Evolutionary conservation across 768 basidiomycete species (phyloP).

Genomic region (Tephrocybe sp.): DNA sequence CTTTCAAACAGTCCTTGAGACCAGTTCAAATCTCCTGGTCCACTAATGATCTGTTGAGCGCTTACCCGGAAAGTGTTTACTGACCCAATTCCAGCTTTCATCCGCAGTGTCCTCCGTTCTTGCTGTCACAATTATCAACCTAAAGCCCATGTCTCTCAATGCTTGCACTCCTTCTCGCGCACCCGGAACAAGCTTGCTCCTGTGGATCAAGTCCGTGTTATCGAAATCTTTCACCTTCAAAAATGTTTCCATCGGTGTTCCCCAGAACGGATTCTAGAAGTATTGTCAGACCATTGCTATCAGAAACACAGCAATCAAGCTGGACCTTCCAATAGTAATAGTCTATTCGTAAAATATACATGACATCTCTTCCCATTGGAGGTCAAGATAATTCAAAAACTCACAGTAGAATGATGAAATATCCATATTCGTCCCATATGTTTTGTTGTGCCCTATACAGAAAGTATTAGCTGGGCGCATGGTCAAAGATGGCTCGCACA

Average conservation of each 20-base stretch:
- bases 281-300: background rate
- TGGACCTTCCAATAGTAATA: slow-evolving; percentile 76
- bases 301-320: background rate
- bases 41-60: background rate
- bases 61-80: slow-evolving; percentile 61
- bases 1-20: slow-evolving; percentile 47
- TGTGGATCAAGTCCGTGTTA: slow-evolving; percentile 42
- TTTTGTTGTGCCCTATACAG: slow-evolving; percentile 61
- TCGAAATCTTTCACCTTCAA: slow-evolving; percentile 61
- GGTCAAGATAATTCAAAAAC: slow-evolving; percentile 21
- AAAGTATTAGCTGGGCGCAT: background rate
- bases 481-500: slow-evolving; percentile 37
- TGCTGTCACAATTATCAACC: slow-evolving; percentile 76
- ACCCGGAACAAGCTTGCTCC: slow-evolving; percentile 53
- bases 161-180: slow-evolving; percentile 55
- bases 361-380: background rate
- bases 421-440: slow-evolving; percentile 54
- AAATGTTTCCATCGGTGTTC: slow-evolving; percentile 53
- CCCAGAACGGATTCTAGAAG: slow-evolving; percentile 58
- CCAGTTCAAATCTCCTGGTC: background rate
- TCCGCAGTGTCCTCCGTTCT: slow-evolving; percentile 52
- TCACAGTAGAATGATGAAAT: slow-evolving; percentile 59
- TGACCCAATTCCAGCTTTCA: slow-evolving; percentile 65
- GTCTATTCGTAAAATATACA: slow-evolving; percentile 33
- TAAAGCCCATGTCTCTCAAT: slow-evolving; percentile 61